A percentile compares a stretch with the other conserved stretches of the same genome.
These are phyloP conservation scores for Carnegiea gigantea DNA, from an alignment of 179 eudicot species.

Conservation along the genomic window DNA sequence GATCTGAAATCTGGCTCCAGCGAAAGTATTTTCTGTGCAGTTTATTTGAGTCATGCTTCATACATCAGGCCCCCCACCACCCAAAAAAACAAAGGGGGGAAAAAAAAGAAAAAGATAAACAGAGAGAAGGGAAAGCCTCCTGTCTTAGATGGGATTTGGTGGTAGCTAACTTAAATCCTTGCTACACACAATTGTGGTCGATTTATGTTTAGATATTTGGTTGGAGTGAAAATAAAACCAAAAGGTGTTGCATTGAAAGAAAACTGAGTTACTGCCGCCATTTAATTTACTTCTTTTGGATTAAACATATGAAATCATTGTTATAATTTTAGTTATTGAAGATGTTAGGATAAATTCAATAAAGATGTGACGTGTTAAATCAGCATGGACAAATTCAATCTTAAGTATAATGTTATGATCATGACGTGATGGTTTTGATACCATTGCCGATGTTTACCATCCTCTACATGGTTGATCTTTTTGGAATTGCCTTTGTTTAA, in stretches of 20 bases:
- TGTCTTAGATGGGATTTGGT: neutral
- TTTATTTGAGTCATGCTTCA: neutral
- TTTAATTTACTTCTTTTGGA: neutral
- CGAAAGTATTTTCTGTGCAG: no score
- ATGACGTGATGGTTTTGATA: neutral
- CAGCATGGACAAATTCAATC: neutral
- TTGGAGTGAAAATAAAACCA: neutral
- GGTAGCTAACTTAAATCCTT: no score
- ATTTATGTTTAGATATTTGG: neutral
- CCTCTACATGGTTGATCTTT: neutral
- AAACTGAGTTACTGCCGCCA: neutral
- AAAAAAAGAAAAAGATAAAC: no score
- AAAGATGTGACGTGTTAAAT: neutral
- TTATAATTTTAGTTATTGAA: no score
- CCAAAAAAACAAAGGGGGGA: no score
- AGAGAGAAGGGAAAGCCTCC: neutral
- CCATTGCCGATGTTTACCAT: neutral
- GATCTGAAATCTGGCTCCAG: no score
- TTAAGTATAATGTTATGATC: no score
- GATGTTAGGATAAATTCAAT: neutral
- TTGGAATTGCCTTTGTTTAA: slow-evolving; percentile 5
- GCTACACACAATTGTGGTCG: neutral
- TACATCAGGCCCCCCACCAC: neutral
- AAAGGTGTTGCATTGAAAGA: neutral
- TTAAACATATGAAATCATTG: neutral